Base-by-base conservation (phyloP, 192 early-diverging fungal genomes). In the Entophlyctis luteolus region DNA sequence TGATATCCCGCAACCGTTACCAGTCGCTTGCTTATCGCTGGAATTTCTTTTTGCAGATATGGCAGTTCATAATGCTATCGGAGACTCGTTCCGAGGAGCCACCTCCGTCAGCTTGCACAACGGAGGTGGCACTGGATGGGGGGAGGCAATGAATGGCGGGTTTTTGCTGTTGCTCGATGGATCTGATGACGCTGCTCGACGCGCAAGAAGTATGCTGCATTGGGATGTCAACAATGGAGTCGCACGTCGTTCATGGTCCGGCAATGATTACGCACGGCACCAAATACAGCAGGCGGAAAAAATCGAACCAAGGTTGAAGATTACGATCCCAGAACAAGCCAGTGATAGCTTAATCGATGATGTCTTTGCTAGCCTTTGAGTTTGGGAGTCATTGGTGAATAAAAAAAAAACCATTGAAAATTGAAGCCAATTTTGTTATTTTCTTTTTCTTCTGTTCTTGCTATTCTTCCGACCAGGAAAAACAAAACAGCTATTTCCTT, bases 181-280 rank as follows among this genome's bases (percentile, higher is more conserved):
- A 1, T 33, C 39, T 18, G 55, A 16, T 16, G 55, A 39, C 35
- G 67, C 67, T 27, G 32, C 55, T 6, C 35, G 47, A 34, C 55
- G 67, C 4, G 67, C 67, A 31, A 42, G 39, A 33, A 46, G 56
- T 12, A 68, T 68, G 67, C 46, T 68, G 8, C 57, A 59, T 35
- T 68, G 67, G 67, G 67, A 68, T 48, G 67, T 68, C 37, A 68
- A 68, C 56, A 68, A 68, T 20, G 67, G 67, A 25, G 57, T 68
- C 23, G 39, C 67, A 12, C 28, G 67, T 18, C 67, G 67, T 12
- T 20, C 67, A 27, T 68, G 67, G 67, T 6, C 39, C n/a, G 67
- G 67, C 5, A 68, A 68, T 25, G 67, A 45, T 37, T 49, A 68
- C 33, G 67, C 67, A 14, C 25, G 49, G 55, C 46, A 59, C 32